Evolutionary conservation across 1,284 basidiomycete species (phyloP), one percentile per base, ranked within the genome.

Genomic region (Cutaneotrichosporon spelunceum): DNA sequence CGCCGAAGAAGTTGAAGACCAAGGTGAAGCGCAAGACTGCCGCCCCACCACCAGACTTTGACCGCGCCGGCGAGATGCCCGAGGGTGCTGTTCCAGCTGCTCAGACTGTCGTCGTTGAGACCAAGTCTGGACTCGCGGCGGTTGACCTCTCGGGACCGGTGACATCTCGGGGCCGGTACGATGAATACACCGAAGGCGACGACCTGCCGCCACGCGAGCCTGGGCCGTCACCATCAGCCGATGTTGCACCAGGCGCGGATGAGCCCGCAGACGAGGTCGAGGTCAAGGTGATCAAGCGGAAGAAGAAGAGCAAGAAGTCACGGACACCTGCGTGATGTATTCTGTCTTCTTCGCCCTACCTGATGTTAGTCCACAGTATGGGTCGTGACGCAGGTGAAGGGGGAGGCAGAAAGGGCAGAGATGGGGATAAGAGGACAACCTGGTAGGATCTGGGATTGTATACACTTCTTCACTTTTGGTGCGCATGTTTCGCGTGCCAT

Each of bases 41-140:
- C 16, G 66, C 69, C n/a, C 68, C 74, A 16, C 70, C 71, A 14
- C 70, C 70, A 3, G 70, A 73, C 33, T 75, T 94, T 66, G 90
- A 93, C 67, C 84, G 84, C 68, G 84, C 86, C 0, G 92, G 92
- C 2, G 91, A 93, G 77, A 90, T 93, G 88, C 93, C 91, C 2
- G 83, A 84, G 47, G 84, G 85, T 33, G 82, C 81, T n/a, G 66
- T 76, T 7, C 34, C 72, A 2, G 68, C 77, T 24, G 53, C 62
- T 50, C 59, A n/a, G n/a, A 39, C 33, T 24, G 45, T 39, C 13
- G 36, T 39, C 10, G 33, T 27, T 3, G 24, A 56, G 45, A 13
- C 36, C 11, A 44, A 34, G n/a, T 67, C 72, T 4, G 78, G 62
- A 73, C 80, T 82, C 21, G 77, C 79, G 36, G 68, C 65, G 23